Evolutionary conservation across 192 early-diverging fungal species (phyloP).

Genomic region (Umbelopsis isabellina): DNA sequence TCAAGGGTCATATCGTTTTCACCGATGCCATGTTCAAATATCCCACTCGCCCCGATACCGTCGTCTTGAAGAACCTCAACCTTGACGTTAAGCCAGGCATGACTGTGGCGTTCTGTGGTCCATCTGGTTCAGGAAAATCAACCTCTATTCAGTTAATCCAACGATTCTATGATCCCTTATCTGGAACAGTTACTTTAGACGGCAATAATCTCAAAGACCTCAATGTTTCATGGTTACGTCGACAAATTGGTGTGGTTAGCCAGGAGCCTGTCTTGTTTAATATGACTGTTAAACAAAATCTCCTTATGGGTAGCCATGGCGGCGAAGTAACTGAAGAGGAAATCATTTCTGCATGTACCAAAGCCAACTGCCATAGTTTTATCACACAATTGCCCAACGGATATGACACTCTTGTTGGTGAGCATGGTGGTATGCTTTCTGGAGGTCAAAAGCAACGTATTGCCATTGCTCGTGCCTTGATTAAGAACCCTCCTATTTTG

Average conservation of each 20-base stretch:
- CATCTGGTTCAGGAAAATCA: conserved; percentile 83
- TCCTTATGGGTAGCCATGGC: conserved; percentile 64
- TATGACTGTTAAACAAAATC: conserved; percentile 74
- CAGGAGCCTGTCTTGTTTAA: conserved; percentile 92
- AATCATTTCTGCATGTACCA: conserved; percentile 64
- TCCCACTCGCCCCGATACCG: conserved; percentile 81
- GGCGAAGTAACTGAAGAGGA: conserved; percentile 64
- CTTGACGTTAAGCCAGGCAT: conserved; percentile 73
- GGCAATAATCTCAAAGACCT: conserved; percentile 72
- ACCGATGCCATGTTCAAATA: conserved; percentile 79
- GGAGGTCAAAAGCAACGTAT: conserved; percentile 97
- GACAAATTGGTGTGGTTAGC: conserved; percentile 84
- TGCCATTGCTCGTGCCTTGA: conserved; percentile 89
- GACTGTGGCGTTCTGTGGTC: conserved; percentile 86
- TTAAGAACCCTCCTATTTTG: conserved; percentile 84
- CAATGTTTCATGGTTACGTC: conserved; percentile 82
- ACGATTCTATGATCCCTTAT: conserved; percentile 75
- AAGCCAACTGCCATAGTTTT: conserved; percentile 80
- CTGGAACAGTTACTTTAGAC: conserved; percentile 68
- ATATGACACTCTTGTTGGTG: conserved; percentile 84
- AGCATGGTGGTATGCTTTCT: conserved; percentile 70
- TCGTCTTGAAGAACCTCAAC: conserved; percentile 71
- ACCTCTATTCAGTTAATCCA: conserved; percentile 82
- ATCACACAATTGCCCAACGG: conserved; percentile 78
- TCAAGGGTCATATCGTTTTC: conserved; percentile 77